Percentiles rank a stretch among this genome's conserved stretches.
phyloP scores from a whole-genome alignment of 495 filamentous ascomycete species.

The Xylaria curta region DNA sequence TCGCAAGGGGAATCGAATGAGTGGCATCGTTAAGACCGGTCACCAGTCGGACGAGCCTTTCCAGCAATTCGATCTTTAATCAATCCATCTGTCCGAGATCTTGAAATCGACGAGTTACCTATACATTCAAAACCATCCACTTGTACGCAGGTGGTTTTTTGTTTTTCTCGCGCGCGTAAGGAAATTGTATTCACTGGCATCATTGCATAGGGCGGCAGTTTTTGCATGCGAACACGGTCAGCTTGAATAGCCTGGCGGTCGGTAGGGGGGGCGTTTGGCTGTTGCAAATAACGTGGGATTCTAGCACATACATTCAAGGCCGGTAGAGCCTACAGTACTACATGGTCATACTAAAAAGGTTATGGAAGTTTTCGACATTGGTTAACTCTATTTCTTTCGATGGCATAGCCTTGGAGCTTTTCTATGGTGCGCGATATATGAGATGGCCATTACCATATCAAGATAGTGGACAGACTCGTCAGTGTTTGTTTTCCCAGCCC shows the following conservation, averaged over 20 bases:
- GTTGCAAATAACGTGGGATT: conserved; percentile 42
- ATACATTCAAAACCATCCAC: conserved; percentile 2
- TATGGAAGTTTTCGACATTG: conserved; percentile 25
- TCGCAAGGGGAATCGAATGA: conserved; percentile 68
- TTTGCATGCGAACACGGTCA: conserved; percentile 42
- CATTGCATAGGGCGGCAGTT: conserved; percentile 43
- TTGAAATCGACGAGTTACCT: not conserved
- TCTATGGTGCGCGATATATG: conserved; percentile 18
- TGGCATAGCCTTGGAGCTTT: conserved; percentile 2
- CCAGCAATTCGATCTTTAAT: conserved; percentile 69
- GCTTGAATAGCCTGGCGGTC: conserved; percentile 34
- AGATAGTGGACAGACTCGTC: conserved; percentile 3
- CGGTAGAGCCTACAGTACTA: conserved; percentile 20
- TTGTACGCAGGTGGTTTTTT: conserved; percentile 32
- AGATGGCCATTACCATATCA: conserved; percentile 8
- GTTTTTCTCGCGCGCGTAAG: conserved; percentile 30
- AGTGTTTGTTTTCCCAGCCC: not conserved
- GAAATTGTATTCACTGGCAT: conserved; percentile 37
- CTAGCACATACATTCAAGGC: conserved; percentile 42
- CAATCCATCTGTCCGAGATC: conserved; percentile 9
- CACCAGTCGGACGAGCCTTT: conserved; percentile 74
- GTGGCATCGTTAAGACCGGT: conserved; percentile 70
- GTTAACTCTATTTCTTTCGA: conserved; percentile 15
- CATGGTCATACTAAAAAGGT: conserved; percentile 29
- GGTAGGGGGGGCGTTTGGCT: conserved; percentile 41